Evolutionary conservation across 2,329 filamentous ascomycete genomes (phyloP), one percentile per base, ranked within the genome.

Genomic region (Phaeomoniella chlamydospora): DNA sequence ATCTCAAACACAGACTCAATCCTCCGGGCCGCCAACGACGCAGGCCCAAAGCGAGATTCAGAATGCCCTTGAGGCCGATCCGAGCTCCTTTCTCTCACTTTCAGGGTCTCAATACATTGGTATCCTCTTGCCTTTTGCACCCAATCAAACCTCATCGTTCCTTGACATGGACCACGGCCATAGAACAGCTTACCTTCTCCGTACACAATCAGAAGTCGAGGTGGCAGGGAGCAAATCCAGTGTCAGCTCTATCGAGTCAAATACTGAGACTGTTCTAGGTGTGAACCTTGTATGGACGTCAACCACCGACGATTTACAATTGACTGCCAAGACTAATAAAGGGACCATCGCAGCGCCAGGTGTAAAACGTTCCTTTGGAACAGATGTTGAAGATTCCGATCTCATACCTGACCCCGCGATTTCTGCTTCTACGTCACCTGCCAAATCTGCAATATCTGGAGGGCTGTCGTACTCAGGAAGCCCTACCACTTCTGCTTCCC

Each of bases 401-500:
- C 22, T 26, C 6, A n/a, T 6, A 6, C 6, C 22, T 9, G 22
- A 26, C n/a, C 6, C 6, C 9, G 22, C 9, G 6, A n/a, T 26
- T n/a, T 26, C 22, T 26, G n/a, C 22, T 9, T 26, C 22, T 6
- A 26, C 22, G 22, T 26, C 22, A n/a, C 22, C 22, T 26, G n/a
- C 22, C 6, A 26, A 26, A 26, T 26, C 22, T 26, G 22, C 22
- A 6, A 26, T 26, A n/a, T n/a, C n/a, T n/a, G n/a, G n/a, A n/a
- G n/a, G n/a, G n/a, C n/a, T n/a, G n/a, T n/a, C n/a, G n/a, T n/a
- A n/a, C n/a, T 6, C 9, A n/a, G 6, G 9, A 26, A 26, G 6
- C 14, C n/a, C 31, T 14, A 14, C 6, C 31, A 32, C 6, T 16
- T 15, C 61, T 15, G 72, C 77, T 39, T 60, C 64, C 0, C 72